A percentile compares a stretch with the other conserved stretches of the same genome.
phyloP scores from a whole-genome alignment of 352 stramenopile species.

The Globisporangium sylvaticum region DNA sequence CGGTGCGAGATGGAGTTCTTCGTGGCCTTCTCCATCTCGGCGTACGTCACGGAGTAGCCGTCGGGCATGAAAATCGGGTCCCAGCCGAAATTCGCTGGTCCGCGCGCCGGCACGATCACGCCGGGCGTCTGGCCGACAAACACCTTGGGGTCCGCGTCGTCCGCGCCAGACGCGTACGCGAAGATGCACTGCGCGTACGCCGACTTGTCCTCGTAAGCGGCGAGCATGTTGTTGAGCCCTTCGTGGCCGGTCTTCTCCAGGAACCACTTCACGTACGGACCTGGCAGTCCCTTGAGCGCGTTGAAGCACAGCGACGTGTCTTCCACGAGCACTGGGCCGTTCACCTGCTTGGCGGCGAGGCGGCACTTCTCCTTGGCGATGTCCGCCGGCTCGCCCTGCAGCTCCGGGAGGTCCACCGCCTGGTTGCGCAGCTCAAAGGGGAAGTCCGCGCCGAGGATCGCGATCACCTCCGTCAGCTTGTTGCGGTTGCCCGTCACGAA shows the following conservation, averaged over 20 bases:
- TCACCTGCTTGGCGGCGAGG: constrained; percentile 81
- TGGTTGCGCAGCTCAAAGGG: constrained; percentile 91
- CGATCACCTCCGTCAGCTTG: constrained; percentile 78
- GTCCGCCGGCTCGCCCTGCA: constrained; percentile 95
- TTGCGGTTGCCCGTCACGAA: constrained; percentile 88
- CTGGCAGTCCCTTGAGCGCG: constrained; percentile 91
- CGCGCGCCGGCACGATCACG: constrained; percentile 90
- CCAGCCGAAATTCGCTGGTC: constrained; percentile 87
- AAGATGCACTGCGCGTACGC: constrained; percentile 97
- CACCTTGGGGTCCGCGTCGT: constrained; percentile 81
- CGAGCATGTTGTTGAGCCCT: constrained; percentile 93
- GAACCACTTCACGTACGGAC: constrained; percentile 99
- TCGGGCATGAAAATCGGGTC: constrained; percentile 89
- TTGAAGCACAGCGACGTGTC: constrained; percentile 98
- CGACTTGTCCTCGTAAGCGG: constrained; percentile 92
- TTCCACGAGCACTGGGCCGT: constrained; percentile 92
- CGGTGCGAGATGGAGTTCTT: constrained; percentile 92
- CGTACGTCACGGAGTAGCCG: constrained; percentile 83
- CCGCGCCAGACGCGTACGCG: constrained; percentile 71
- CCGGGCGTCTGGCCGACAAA: constrained; percentile 92
- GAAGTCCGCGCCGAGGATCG: constrained; percentile 83
- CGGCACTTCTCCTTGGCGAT: constrained; percentile 94
- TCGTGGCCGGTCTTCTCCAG: constrained; percentile 93
- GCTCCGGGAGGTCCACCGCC: constrained; percentile 95
- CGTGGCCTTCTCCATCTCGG: constrained; percentile 85